phyloP scores from a whole-genome alignment of 495 filamentous ascomycete genomes.

The Penicillium robsamsonii region DNA sequence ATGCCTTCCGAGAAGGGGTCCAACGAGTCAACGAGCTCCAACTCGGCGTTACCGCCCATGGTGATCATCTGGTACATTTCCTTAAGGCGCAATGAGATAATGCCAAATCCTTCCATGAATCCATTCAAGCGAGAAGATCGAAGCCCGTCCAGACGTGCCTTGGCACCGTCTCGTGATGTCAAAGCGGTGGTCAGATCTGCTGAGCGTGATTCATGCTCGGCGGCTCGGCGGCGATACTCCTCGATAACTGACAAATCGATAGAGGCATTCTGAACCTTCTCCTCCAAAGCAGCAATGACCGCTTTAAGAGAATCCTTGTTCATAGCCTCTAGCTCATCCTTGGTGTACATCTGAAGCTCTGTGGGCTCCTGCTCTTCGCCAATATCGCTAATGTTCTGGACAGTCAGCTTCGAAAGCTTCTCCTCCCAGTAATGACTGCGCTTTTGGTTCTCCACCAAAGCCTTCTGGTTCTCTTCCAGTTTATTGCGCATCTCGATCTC shows the following conservation, averaged over 20 bases:
- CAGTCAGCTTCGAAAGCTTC: conserved; percentile 70
- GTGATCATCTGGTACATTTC: conserved; percentile 99
- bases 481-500: conserved; percentile 99
- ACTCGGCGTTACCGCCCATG: conserved; percentile 97
- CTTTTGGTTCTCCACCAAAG: conserved; percentile 81
- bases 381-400: conserved; percentile 77
- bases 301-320: conserved; percentile 81
- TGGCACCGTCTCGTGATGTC: conserved; percentile 73
- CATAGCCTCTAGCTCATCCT: conserved; percentile 91
- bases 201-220: conserved; percentile 79
- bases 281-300: conserved; percentile 85
- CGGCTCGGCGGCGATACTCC: conserved; percentile 86
- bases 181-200: conserved; percentile 77
- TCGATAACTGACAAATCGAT: conserved; percentile 89
- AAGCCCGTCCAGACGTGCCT: conserved; percentile 86
- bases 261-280: conserved; percentile 84
- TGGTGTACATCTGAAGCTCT: conserved; percentile 76
- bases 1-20: conserved; percentile 98
- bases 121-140: conserved; percentile 86
- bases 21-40: conserved; percentile 91
- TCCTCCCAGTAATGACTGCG: conserved; percentile 81
- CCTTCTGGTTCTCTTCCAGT: conserved; percentile 90
- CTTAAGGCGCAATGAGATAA: conserved; percentile 92
- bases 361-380: conserved; percentile 52
- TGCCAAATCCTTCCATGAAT: conserved; percentile 97